Conservation (phyloP, 148 eudicot species). For the Rhododendron ferrugineum region DNA sequence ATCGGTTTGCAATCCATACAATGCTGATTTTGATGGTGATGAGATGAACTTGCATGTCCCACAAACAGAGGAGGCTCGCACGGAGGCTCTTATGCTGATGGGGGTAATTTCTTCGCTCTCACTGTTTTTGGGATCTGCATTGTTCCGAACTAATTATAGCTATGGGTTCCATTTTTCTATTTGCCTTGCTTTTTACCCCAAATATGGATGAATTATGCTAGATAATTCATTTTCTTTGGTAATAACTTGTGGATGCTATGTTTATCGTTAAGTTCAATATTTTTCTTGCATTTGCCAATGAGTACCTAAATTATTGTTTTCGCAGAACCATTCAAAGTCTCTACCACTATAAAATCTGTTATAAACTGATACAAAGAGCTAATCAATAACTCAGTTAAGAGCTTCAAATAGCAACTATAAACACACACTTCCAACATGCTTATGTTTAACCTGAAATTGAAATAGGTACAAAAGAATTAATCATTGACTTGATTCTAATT, state of each 20-base stretch:
- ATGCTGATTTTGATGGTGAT: conserved; percentile 99
- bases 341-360: background rate
- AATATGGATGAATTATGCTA: background rate
- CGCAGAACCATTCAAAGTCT: background rate
- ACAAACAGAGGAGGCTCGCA: conserved; percentile 94
- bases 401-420: background rate
- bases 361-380: background rate
- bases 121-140: background rate
- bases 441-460: background rate
- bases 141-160: background rate
- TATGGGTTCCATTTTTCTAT: background rate
- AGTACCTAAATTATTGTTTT: background rate
- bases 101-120: conserved; percentile 51
- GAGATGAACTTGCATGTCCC: conserved; percentile 99
- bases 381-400: background rate
- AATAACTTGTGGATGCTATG: background rate
- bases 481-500: background rate
- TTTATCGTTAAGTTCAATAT: background rate
- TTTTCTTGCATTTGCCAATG: background rate
- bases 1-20: conserved; percentile 98
- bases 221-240: background rate
- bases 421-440: background rate
- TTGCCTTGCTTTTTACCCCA: background rate
- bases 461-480: background rate
- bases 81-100: conserved; percentile 90